These are phyloP conservation scores for Magnusiomyces magnusii DNA, from an alignment of 1,139 yeast genomes.

Conservation along the genomic window DNA sequence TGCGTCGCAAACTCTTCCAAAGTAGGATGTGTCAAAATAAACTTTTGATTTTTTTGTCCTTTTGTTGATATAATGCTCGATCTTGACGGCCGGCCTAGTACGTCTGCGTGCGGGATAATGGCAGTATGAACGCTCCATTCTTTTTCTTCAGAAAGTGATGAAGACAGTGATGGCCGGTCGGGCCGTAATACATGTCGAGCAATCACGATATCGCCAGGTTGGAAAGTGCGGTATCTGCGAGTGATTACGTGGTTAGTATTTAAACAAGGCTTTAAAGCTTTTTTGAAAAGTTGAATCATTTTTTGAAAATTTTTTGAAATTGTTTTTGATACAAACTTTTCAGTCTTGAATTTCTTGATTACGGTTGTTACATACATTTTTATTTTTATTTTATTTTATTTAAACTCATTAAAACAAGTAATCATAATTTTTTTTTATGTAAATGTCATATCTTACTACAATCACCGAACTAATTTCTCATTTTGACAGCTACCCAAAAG, in stretches of 20 bases:
- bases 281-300: neutral
- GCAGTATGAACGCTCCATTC: constrained; percentile 6
- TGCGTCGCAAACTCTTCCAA: constrained; percentile 40
- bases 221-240: constrained; percentile 8
- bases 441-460: constrained; percentile 4
- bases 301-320: too few relatives aligned
- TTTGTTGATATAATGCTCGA: constrained; percentile 8
- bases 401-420: neutral
- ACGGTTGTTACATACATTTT: neutral
- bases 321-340: neutral
- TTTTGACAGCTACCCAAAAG: neutral
- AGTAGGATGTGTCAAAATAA: constrained; percentile 35
- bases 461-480: neutral
- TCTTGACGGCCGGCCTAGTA: constrained; percentile 13
- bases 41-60: constrained; percentile 17
- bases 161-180: constrained; percentile 13
- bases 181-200: constrained; percentile 16
- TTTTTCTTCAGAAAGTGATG: constrained; percentile 11
- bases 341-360: neutral
- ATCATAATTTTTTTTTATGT: too few relatives aligned
- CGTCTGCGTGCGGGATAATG: constrained; percentile 11
- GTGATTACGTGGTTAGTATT: neutral
- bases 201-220: constrained; percentile 15
- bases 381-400: neutral
- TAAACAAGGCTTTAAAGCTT: neutral